Conservation (phyloP, 441 rosid species). For the Metrosideros polymorpha region DNA sequence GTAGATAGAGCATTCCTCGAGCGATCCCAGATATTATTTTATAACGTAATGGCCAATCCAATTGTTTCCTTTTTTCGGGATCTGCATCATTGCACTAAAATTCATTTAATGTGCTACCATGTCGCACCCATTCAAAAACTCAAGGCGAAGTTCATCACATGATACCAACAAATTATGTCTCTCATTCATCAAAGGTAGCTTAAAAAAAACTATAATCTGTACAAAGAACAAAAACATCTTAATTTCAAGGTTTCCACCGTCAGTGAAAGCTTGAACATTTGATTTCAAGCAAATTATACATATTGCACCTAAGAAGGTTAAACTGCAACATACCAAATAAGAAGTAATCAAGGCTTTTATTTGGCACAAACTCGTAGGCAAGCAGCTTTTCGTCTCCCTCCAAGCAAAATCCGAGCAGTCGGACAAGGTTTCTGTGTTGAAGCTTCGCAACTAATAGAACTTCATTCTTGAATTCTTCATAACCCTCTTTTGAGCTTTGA, state of each 20-base stretch:
- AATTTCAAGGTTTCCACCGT: not conserved
- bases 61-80: not conserved
- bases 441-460: not conserved
- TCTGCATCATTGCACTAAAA: not conserved
- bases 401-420: not conserved
- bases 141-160: not conserved
- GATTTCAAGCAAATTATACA: not conserved
- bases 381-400: not conserved
- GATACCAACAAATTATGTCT: not conserved
- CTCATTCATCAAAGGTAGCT: not conserved
- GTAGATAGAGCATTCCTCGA: not conserved
- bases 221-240: not conserved
- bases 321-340: not conserved
- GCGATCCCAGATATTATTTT: not conserved
- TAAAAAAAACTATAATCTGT: not conserved
- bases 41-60: not conserved
- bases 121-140: not conserved
- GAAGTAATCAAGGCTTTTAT: not conserved
- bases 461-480: not conserved
- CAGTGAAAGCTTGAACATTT: not conserved
- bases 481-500: not conserved
- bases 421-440: not conserved
- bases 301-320: not conserved
- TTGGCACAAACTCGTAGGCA: not conserved
- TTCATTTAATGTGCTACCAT: not conserved